These are phyloP conservation scores for Stenogyne calaminthoides DNA, from an alignment of 305 asterid species.

Conservation along the genomic window DNA sequence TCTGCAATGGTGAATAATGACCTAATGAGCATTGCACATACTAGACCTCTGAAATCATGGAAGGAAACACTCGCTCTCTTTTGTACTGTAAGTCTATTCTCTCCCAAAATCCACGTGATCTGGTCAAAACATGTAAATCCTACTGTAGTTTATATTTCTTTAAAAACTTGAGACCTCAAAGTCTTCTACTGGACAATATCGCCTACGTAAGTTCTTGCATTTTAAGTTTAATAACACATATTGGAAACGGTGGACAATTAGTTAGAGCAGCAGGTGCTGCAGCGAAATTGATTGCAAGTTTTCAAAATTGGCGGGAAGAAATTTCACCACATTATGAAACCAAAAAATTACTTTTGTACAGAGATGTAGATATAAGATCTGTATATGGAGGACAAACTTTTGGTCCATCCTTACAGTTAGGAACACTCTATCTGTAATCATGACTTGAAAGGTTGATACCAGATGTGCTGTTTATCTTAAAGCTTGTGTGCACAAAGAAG, in stretches of 20 bases:
- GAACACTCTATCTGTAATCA: neutral
- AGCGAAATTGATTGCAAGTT: neutral
- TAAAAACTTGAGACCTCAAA: constrained; percentile 1
- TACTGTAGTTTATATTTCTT: constrained; percentile 5
- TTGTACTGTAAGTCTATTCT: constrained; percentile 71
- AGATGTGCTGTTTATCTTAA: neutral
- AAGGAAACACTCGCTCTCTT: constrained; percentile 97
- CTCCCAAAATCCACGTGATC: constrained; percentile 1
- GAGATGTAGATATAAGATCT: constrained; percentile 17
- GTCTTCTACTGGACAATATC: neutral
- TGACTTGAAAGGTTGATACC: too few relatives aligned
- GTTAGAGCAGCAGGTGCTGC: neutral
- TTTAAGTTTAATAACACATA: neutral
- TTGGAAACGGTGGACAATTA: neutral
- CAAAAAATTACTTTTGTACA: too few relatives aligned
- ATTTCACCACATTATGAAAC: too few relatives aligned
- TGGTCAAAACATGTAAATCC: constrained; percentile 5
- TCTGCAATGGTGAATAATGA: constrained; percentile 93
- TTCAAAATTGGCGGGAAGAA: neutral
- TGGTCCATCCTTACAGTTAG: neutral
- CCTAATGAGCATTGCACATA: constrained; percentile 85
- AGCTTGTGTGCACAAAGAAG: constrained; percentile 6
- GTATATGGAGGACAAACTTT: neutral
- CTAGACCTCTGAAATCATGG: constrained; percentile 92
- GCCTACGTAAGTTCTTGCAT: neutral